These are phyloP conservation scores for Russula compacta DNA, from an alignment of 768 basidiomycete genomes.

Conservation along the genomic window DNA sequence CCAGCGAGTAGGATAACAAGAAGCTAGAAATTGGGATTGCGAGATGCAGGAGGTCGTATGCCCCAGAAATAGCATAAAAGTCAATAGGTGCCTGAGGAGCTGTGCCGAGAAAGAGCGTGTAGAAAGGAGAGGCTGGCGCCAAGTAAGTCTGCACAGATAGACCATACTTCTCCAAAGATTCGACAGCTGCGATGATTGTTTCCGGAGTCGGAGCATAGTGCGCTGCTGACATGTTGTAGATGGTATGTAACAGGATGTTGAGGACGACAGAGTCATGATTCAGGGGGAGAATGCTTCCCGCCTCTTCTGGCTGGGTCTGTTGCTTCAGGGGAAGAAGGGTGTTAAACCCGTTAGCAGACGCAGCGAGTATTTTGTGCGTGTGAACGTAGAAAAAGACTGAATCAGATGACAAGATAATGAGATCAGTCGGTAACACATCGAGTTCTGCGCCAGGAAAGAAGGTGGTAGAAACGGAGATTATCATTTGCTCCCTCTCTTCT, in stretches of 20 bases:
- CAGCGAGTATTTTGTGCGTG: slow-evolving; percentile 42
- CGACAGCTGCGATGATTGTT: slow-evolving; percentile 46
- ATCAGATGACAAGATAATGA: slow-evolving; percentile 62
- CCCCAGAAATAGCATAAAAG: slow-evolving; percentile 62
- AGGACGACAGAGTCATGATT: slow-evolving; percentile 52
- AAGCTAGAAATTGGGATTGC: slow-evolving; percentile 69
- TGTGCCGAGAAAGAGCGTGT: slow-evolving; percentile 50
- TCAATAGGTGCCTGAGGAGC: slow-evolving; percentile 64
- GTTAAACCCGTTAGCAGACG: slow-evolving; percentile 59
- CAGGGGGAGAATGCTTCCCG: slow-evolving; percentile 48
- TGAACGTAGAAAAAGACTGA: slow-evolving; percentile 82
- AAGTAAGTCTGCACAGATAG: slow-evolving; percentile 41
- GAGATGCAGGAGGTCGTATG: slow-evolving; percentile 58
- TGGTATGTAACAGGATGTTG: slow-evolving; percentile 63
- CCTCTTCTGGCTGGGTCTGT: slow-evolving; percentile 29
- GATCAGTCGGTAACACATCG: slow-evolving; percentile 47
- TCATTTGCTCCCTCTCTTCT: slow-evolving; percentile 34
- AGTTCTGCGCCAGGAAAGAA: slow-evolving; percentile 64
- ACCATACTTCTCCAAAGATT: slow-evolving; percentile 51
- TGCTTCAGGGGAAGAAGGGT: slow-evolving; percentile 42
- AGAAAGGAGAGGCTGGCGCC: slow-evolving; percentile 46
- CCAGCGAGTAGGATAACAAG: slow-evolving; percentile 61
- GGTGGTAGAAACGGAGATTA: slow-evolving; percentile 73
- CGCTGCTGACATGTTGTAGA: slow-evolving; percentile 64
- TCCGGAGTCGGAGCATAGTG: slow-evolving; percentile 66